A percentile compares a stretch with the other conserved stretches of the same genome.
Evolutionary conservation across 108 stramenopile genomes (phyloP).

Genomic region (Skeletonema tropicum): DNA sequence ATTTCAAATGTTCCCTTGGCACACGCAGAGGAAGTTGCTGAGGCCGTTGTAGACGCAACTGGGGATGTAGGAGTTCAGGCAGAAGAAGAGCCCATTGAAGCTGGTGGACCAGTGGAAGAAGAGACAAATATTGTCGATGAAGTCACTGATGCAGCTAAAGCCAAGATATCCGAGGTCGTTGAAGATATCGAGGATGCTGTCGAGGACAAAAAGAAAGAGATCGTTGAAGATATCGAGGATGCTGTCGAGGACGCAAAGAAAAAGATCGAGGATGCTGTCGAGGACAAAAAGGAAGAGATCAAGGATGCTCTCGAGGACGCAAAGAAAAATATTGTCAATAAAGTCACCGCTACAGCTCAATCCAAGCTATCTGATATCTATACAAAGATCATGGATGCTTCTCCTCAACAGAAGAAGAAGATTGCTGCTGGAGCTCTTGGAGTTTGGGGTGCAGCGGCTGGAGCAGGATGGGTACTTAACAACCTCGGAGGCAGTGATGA

Average conservation of each 20-base stretch:
- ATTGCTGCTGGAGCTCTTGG: conserved; percentile 60
- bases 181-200: conserved; percentile 42
- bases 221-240: conserved; percentile 40
- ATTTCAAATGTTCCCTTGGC: conserved; percentile 20
- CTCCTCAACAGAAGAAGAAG: conserved; percentile 55
- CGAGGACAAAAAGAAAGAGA: too few relatives aligned
- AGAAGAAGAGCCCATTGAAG: conserved; percentile 13
- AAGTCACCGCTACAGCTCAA: conserved; percentile 32
- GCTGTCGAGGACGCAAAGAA: too few relatives aligned
- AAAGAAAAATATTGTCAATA: conserved; percentile 33
- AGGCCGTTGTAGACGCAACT: conserved; percentile 15
- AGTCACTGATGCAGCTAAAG: conserved; percentile 28
- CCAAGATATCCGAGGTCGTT: conserved; percentile 38
- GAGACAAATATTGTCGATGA: conserved; percentile 18
- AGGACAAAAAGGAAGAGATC: too few relatives aligned
- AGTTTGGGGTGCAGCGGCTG: conserved; percentile 61
- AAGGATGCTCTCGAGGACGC: conserved; percentile 12
- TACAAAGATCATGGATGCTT: conserved; percentile 40
- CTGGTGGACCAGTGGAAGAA: conserved; percentile 5
- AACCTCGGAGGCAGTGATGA: conserved; percentile 42
- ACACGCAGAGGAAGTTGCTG: conserved; percentile 7
- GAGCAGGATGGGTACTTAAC: conserved; percentile 58
- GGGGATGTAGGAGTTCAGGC: conserved; percentile 24
- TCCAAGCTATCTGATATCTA: conserved; percentile 37
- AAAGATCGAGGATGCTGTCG: conserved; percentile 41